Evolutionary conservation across 208 protist species (phyloP), one percentile per base, ranked within the genome.

Genomic region (Leishmania braziliensis): DNA sequence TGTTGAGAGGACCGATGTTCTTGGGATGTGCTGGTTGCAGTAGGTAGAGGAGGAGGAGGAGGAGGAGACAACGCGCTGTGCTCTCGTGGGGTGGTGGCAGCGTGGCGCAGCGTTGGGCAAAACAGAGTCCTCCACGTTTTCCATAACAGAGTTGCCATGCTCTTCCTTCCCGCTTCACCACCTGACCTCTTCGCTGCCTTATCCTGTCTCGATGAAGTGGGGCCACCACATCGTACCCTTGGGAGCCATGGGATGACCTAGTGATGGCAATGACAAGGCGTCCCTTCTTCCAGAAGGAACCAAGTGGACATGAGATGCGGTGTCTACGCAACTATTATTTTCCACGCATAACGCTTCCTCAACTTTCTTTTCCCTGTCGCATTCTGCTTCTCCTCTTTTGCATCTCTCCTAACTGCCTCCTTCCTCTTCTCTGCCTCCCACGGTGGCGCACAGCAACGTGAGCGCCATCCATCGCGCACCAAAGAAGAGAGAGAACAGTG

Each of bases 181-280:
- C 50, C 14, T 14, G 12, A 23, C 51, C 51, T 10, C 5, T 26
- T 33, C 2, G 29, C 48, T 4, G 8, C 14, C n/a, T 58, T 20
- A 8, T 2, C 3, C 48, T 56, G 70, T 2, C 70, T 56, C n/a
- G 1, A 54, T 43, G 50, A 29, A 54, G 16, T 50, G 50, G 2
- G 2, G 46, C 20, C 60, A 60, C 43, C n/a, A n/a, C 71, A 6
- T n/a, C 50, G 3, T 12, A 18, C 5, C 3, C 5, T 5, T 60
- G 71, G 29, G 29, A 14, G 50, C 6, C 39, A 29, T 26, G n/a
- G 29, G 12, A 29, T 39, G 79, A 86, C 65, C 99, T 99, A 79
- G 94, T 90, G 89, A 94, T 89, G 92, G 89, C 96, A 95, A 95
- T 54, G 23, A 26, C 36, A n/a, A 29, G 68, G 43, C 2, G n/a